Conservation (phyloP, 768 basidiomycete species). For the Galerina sulciceps region DNA sequence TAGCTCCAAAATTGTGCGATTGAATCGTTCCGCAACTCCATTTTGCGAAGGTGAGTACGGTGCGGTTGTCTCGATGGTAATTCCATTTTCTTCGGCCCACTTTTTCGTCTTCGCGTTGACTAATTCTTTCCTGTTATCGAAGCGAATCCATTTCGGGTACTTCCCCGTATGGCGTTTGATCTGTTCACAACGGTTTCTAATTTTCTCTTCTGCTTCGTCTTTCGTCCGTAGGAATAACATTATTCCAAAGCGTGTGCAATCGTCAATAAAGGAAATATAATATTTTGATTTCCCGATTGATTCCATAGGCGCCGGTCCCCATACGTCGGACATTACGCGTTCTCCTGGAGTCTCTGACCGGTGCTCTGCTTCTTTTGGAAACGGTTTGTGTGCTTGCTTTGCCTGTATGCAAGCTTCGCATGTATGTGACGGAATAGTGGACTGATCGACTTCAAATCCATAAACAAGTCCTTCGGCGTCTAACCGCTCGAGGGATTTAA, state of each 20-base stretch:
- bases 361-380: conserved; percentile 34
- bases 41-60: conserved; percentile 13
- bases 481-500: conserved; percentile 21
- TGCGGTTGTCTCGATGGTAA: conserved; percentile 10
- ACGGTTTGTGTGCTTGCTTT: conserved; percentile 32
- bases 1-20: conserved; percentile 8
- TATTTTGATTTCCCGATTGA: conserved; percentile 29
- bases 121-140: conserved; percentile 19
- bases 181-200: conserved; percentile 13
- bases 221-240: conserved; percentile 3
- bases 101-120: not conserved
- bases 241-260: not conserved
- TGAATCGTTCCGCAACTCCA: conserved; percentile 9
- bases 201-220: conserved; percentile 8
- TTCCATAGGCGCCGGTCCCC: conserved; percentile 29
- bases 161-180: conserved; percentile 11
- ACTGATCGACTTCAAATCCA: conserved; percentile 15
- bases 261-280: conserved; percentile 29
- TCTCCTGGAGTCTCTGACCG: conserved; percentile 24
- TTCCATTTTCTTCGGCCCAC: conserved; percentile 8
- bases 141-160: conserved; percentile 4
- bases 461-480: conserved; percentile 16
- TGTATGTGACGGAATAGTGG: conserved; percentile 16
- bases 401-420: conserved; percentile 39
- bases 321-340: conserved; percentile 28